These are phyloP conservation scores for Plasmodium malariae DNA, from an alignment of 169 alveolate species.

Conservation along the genomic window DNA sequence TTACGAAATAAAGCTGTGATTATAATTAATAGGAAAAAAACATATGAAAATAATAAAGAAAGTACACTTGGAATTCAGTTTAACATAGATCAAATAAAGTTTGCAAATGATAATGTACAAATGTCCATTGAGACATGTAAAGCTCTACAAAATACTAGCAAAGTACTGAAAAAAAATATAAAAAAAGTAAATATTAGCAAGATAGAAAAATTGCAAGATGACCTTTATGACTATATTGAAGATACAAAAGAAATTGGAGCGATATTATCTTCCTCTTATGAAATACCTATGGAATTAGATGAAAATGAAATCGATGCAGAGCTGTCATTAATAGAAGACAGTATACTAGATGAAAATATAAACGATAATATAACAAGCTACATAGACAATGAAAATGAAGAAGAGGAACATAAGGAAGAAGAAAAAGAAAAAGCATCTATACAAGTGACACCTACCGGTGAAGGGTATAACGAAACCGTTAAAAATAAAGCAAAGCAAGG, in stretches of 20 bases:
- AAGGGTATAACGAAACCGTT: background rate
- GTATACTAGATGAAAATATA: slow-evolving; percentile 64
- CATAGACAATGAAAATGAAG: slow-evolving; percentile 39
- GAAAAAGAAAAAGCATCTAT: background rate
- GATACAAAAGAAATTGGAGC: slow-evolving; percentile 75
- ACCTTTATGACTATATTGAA: slow-evolving; percentile 65
- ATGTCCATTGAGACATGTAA: slow-evolving; percentile 74
- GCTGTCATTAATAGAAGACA: slow-evolving; percentile 66
- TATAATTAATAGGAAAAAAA: slow-evolving; percentile 54
- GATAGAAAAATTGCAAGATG: slow-evolving; percentile 77
- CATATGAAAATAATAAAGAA: slow-evolving; percentile 69
- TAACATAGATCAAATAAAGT: slow-evolving; percentile 75
- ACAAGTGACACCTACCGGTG: slow-evolving; percentile 12
- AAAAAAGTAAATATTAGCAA: slow-evolving; percentile 72
- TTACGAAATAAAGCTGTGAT: slow-evolving; percentile 71
- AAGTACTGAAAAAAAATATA: slow-evolving; percentile 70
- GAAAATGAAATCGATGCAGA: slow-evolving; percentile 77
- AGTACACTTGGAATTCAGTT: slow-evolving; percentile 75
- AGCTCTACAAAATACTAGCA: slow-evolving; percentile 53
- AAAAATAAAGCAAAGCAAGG: slow-evolving; percentile 17
- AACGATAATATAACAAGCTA: slow-evolving; percentile 58
- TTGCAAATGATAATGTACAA: slow-evolving; percentile 73
- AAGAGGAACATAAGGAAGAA: slow-evolving; percentile 5
- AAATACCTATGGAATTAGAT: slow-evolving; percentile 56
- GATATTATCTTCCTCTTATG: slow-evolving; percentile 54